Evolutionary conservation across 306 rosid species (phyloP).

Genomic region (Citrullus colocynthis): DNA sequence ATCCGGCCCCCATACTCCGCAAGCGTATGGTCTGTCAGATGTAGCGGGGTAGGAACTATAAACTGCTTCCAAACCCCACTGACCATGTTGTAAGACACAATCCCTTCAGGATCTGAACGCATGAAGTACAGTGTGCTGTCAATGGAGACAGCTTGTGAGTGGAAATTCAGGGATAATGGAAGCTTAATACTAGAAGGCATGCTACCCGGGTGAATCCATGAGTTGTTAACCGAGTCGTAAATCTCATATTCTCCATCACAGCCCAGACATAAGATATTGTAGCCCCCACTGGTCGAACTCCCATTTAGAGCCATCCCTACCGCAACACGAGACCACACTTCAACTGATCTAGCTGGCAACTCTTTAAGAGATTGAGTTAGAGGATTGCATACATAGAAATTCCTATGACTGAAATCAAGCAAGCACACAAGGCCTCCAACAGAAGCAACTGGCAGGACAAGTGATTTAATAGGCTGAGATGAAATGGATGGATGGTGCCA

Average conservation of each 20-base stretch:
- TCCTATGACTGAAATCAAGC: constrained; percentile 50
- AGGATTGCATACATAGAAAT: constrained; percentile 82
- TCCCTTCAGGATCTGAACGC: constrained; percentile 68
- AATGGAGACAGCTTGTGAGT: constrained; percentile 49
- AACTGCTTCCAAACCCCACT: constrained; percentile 63
- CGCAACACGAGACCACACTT: constrained; percentile 60
- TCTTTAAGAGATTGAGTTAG: constrained; percentile 74
- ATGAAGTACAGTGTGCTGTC: constrained; percentile 64
- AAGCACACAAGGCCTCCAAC: constrained; percentile 92
- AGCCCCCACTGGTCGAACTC: constrained; percentile 39
- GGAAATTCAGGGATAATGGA: constrained; percentile 40
- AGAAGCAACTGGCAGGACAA: constrained; percentile 73
- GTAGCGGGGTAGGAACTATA: constrained; percentile 56
- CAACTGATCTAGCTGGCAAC: constrained; percentile 67
- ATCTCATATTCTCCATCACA: constrained; percentile 76
- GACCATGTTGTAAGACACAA: constrained; percentile 52
- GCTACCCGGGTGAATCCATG: constrained; percentile 57
- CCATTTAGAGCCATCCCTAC: constrained; percentile 70
- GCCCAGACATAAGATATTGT: constrained; percentile 69
- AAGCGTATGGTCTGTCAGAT: constrained; percentile 53
- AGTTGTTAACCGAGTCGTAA: constrained; percentile 56
- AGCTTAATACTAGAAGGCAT: constrained; percentile 45
- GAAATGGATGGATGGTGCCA: constrained; percentile 72
- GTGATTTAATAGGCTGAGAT: constrained; percentile 37
- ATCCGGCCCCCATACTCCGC: constrained; percentile 75